These are phyloP conservation scores for Dactylellina haptotyla DNA, from an alignment of 2,329 filamentous ascomycete genomes.

Conservation along the genomic window DNA sequence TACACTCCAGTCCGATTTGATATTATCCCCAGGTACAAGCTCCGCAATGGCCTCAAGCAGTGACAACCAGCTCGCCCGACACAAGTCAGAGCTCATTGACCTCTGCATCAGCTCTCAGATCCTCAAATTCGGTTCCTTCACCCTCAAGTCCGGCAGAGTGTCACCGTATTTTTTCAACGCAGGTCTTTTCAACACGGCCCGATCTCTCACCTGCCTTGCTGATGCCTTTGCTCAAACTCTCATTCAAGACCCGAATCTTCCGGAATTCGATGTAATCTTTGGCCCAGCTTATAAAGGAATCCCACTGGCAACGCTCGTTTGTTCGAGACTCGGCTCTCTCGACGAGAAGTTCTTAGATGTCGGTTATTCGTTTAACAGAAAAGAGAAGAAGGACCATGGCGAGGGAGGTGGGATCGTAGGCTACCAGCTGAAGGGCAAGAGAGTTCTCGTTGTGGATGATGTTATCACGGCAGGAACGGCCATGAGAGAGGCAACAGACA, in stretches of 20 bases:
- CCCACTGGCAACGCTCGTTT: slow-evolving; percentile 81
- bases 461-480: slow-evolving; percentile 96
- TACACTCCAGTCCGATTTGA: background rate
- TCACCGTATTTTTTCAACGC: slow-evolving; percentile 99
- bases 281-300: slow-evolving; percentile 98
- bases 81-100: slow-evolving; percentile 78
- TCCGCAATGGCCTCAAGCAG: slow-evolving; percentile 19
- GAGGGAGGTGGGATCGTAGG: slow-evolving; percentile 95
- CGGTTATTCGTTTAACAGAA: slow-evolving; percentile 92
- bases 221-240: slow-evolving; percentile 80
- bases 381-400: slow-evolving; percentile 95
- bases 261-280: slow-evolving; percentile 84
- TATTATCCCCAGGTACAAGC: background rate
- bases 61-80: slow-evolving; percentile 65
- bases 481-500: slow-evolving; percentile 88
- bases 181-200: slow-evolving; percentile 84
- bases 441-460: slow-evolving; percentile 91
- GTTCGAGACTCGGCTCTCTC: slow-evolving; percentile 77
- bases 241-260: slow-evolving; percentile 61
- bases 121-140: slow-evolving; percentile 83
- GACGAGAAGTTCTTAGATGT: slow-evolving; percentile 73
- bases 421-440: slow-evolving; percentile 82
- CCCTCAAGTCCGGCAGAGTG: slow-evolving; percentile 88
- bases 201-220: slow-evolving; percentile 79
- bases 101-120: slow-evolving; percentile 75